Percentiles rank a stretch among this genome's conserved stretches.
Conservation (phyloP, 257 asterid genomes). For the Anisodus tanguticus region DNA sequence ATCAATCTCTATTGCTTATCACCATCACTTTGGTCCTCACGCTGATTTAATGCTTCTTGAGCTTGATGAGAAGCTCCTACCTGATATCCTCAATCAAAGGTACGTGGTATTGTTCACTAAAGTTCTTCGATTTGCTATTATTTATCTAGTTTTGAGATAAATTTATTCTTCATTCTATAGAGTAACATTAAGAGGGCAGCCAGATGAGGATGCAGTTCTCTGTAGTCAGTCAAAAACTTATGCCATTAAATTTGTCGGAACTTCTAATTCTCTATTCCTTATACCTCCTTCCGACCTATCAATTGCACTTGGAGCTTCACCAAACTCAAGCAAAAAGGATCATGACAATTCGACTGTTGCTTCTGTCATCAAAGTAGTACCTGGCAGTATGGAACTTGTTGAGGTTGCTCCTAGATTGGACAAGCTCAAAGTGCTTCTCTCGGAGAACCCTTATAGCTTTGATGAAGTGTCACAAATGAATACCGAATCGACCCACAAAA, state of each 20-base stretch:
- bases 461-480: conserved; percentile 66
- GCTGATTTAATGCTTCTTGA: conserved; percentile 84
- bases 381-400: conserved; percentile 85
- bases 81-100: conserved; percentile 79
- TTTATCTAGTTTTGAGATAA: conserved; percentile 17
- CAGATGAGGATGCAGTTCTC: conserved; percentile 92
- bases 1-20: conserved; percentile 69
- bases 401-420: conserved; percentile 91
- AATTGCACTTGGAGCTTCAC: conserved; percentile 33
- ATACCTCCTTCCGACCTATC: conserved; percentile 63
- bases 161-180: conserved; percentile 41
- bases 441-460: conserved; percentile 67
- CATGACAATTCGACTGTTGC: conserved; percentile 48
- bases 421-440: conserved; percentile 75
- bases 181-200: conserved; percentile 86
- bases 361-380: conserved; percentile 71
- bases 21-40: conserved; percentile 72
- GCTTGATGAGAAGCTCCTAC: conserved; percentile 79
- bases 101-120: conserved; percentile 30
- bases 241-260: conserved; percentile 87
- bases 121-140: neutral
- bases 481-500: conserved; percentile 44
- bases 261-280: conserved; percentile 87
- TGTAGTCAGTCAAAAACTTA: conserved; percentile 85
- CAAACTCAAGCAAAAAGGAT: conserved; percentile 41